phyloP scores from a whole-genome alignment of 2,329 filamentous ascomycete species.

The Fusarium sp. region DNA sequence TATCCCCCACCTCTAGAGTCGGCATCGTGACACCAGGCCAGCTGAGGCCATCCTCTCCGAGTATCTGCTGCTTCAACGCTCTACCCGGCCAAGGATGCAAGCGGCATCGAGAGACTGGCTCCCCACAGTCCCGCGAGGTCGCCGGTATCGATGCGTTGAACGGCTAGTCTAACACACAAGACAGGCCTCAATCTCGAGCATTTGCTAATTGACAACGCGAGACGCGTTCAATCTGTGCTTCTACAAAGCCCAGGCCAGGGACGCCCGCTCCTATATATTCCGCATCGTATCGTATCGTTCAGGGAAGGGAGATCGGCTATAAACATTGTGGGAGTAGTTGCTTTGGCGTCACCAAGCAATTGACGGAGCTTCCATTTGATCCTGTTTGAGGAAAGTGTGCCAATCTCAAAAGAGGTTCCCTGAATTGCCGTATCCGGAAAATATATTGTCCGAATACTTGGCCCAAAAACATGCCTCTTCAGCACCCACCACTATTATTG shows the following conservation, averaged over 20 bases:
- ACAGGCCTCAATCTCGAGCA: background rate
- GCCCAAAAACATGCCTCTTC: background rate
- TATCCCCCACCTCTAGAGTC: background rate
- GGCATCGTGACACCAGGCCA: background rate
- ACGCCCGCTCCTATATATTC: background rate
- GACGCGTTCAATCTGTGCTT: background rate
- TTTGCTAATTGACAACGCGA: background rate
- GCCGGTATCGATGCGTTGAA: background rate
- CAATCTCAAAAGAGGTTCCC: too few relatives aligned
- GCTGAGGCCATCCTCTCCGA: background rate
- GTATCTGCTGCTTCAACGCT: background rate
- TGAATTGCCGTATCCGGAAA: background rate
- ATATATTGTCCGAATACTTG: background rate
- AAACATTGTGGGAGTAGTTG: background rate
- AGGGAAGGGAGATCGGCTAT: background rate
- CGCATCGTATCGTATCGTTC: background rate
- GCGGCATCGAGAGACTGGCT: background rate
- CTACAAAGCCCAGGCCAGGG: background rate
- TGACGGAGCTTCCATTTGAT: background rate
- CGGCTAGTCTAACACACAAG: background rate
- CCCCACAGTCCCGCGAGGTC: background rate
- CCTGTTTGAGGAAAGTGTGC: background rate
- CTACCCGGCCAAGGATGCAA: background rate
- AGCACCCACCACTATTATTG: background rate
- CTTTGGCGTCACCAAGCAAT: background rate